Evolutionary conservation across 169 alveolate species (phyloP), one percentile per base, ranked within the genome.

Genomic region (Eimeria acervulina): DNA sequence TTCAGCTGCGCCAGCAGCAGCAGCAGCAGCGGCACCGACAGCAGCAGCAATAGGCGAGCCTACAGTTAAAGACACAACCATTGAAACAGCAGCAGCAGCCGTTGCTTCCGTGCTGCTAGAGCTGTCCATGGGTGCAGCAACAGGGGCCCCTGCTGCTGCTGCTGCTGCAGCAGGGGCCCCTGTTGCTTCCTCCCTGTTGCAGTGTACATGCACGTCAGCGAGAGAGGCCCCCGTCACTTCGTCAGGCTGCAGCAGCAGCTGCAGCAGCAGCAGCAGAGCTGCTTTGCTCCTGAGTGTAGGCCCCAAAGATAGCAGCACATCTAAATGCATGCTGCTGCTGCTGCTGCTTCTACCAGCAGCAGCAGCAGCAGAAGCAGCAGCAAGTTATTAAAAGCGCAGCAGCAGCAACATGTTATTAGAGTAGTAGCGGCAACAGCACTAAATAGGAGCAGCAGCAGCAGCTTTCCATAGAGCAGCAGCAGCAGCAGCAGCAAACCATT

Each of bases 191-290:
- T 68, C n/a, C 33, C 12, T 12, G 15, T 68, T 8, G 80, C 7
- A 17, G 40, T 21, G 80, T 8, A 17, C 33, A 23, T 21, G 38
- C 80, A 68, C 26, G n/a, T 8, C 80, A 7, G 80, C 80, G 80
- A 13, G 33, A 33, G 80, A 21, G 80, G 33, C 66, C 66, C 66
- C 66, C 66, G n/a, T n/a, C n/a, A n/a, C n/a, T n/a, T n/a, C n/a
- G n/a, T n/a, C n/a, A n/a, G n/a, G n/a, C n/a, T n/a, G n/a, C n/a
- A n/a, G n/a, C n/a, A n/a, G n/a, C n/a, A n/a, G n/a, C n/a, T n/a
- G n/a, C n/a, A n/a, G 40, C 33, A 21, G 12, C 80, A 68, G 80
- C 80, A 68, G 80, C 33, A 68, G 80, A 68, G n/a, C 80, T 13
- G 80, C 80, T 23, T 7, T 68, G 33, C 26, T 68, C n/a, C 80